These are phyloP conservation scores for Elaphomyces granulatus DNA, from an alignment of 495 filamentous ascomycete species.

Conservation along the genomic window DNA sequence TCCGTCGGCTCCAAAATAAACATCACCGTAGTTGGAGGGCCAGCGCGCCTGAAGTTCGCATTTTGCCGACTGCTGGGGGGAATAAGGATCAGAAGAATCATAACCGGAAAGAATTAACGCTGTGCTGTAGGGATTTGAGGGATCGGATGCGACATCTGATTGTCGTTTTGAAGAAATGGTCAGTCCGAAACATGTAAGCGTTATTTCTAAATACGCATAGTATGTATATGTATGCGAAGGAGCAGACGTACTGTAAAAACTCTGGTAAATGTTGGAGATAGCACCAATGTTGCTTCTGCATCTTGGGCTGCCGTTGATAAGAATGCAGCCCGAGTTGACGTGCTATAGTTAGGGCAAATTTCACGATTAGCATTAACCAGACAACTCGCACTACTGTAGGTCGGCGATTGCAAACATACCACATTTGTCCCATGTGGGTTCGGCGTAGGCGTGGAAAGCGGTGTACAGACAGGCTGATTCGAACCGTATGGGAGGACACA, in stretches of 20 bases:
- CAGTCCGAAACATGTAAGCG: no score
- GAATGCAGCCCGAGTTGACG: background rate
- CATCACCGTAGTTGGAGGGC: background rate
- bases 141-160: background rate
- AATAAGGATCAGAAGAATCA: background rate
- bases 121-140: background rate
- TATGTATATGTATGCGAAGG: background rate
- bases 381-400: background rate
- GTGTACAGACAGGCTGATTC: no score
- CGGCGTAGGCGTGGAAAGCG: background rate
- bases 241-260: background rate
- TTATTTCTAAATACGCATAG: background rate
- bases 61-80: background rate
- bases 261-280: background rate
- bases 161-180: background rate
- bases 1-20: no score
- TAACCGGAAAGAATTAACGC: background rate
- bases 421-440: background rate
- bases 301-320: background rate
- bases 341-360: no score
- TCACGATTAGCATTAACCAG: background rate
- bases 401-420: background rate
- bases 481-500: no score
- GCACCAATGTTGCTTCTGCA: background rate
- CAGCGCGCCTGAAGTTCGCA: background rate